Conservation (phyloP, 495 filamentous ascomycete genomes). For the Penicillium roqueforti region DNA sequence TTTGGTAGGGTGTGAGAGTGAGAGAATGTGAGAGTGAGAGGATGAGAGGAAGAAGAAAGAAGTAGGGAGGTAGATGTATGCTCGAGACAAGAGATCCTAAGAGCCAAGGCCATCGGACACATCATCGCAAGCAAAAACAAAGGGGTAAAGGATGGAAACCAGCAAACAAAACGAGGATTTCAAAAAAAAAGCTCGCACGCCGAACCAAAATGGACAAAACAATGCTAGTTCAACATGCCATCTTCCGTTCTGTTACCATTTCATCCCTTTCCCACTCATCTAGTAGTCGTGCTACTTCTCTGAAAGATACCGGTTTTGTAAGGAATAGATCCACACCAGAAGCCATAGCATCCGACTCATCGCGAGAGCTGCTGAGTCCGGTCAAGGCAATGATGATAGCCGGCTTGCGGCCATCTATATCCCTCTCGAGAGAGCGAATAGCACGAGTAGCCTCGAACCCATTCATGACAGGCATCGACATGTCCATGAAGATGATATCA, state of each 20-base stretch:
- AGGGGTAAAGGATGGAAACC: not conserved
- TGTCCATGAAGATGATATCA: slow-evolving; percentile 62
- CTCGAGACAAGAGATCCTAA: not conserved
- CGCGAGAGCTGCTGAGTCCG: slow-evolving; percentile 58
- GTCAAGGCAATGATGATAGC: slow-evolving; percentile 67
- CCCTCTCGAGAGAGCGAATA: slow-evolving; percentile 59
- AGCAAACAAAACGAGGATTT: not conserved
- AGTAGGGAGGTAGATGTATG: not conserved
- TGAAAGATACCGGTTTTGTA: slow-evolving; percentile 64
- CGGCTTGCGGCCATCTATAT: slow-evolving; percentile 30
- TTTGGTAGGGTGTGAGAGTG: not conserved
- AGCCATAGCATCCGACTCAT: slow-evolving; percentile 61
- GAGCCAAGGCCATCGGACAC: not conserved
- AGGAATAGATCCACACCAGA: slow-evolving; percentile 70
- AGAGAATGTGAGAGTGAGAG: no score
- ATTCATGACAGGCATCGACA: slow-evolving; percentile 75
- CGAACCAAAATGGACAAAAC: not conserved
- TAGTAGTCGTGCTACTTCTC: slow-evolving; percentile 44
- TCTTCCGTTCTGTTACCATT: slow-evolving; percentile 14
- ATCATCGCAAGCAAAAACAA: not conserved
- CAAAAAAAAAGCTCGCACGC: not conserved
- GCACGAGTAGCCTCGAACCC: slow-evolving; percentile 68
- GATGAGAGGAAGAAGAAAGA: not conserved
- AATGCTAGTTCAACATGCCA: not conserved
- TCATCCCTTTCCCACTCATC: slow-evolving; percentile 44